Conservation (phyloP, 495 filamentous ascomycete genomes). For the Viridothelium virens region DNA sequence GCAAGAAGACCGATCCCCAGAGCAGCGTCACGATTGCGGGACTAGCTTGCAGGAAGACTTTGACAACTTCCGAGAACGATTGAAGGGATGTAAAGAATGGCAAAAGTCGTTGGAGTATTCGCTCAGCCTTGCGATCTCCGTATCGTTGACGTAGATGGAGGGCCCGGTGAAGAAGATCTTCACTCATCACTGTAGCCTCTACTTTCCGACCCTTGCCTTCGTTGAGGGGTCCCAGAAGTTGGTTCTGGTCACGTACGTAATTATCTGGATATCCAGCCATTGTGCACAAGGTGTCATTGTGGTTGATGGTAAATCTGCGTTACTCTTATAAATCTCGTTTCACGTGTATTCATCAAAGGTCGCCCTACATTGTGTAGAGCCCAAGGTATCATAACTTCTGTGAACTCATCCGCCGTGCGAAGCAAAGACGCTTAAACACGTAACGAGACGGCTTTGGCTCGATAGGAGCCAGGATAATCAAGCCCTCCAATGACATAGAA, state of each 20-base stretch:
- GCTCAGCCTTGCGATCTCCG: not conserved
- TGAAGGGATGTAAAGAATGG: not conserved
- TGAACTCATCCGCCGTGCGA: not conserved
- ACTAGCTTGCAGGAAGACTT: not conserved
- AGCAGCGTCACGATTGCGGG: not conserved
- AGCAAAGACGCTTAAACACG: not conserved
- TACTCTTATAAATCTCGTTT: not conserved
- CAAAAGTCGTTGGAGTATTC: not conserved
- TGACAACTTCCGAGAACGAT: conserved; percentile 3
- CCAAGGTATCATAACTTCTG: not conserved
- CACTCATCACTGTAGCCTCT: not conserved
- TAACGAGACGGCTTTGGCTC: not conserved
- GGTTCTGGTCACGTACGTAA: not conserved
- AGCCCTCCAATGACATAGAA: not conserved
- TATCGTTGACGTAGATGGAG: not conserved
- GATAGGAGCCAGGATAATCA: no score
- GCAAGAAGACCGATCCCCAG: not conserved
- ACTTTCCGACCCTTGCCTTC: not conserved
- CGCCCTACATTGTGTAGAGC: not conserved
- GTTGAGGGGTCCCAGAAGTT: not conserved
- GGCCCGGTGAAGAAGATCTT: not conserved
- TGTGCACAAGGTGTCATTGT: not conserved
- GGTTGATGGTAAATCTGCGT: not conserved
- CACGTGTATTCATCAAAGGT: not conserved
- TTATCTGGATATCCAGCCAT: not conserved